phyloP scores from a whole-genome alignment of 2,329 filamentous ascomycete genomes.

The Tolypocladium guangdongense region DNA sequence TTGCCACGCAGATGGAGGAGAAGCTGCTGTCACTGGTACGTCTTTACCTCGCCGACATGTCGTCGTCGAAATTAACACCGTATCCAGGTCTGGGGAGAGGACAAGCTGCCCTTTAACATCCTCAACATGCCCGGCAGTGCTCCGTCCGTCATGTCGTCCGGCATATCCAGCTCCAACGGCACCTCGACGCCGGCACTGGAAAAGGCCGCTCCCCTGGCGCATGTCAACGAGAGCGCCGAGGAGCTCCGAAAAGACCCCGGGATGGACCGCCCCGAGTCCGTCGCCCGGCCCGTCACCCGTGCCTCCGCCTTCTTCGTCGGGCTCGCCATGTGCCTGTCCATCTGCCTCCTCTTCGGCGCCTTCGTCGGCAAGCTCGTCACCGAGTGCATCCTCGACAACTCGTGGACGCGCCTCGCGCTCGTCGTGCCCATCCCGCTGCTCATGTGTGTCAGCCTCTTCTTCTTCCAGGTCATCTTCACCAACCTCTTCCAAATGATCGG shows the following conservation, averaged over 20 bases:
- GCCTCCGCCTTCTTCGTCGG: slow-evolving; percentile 27
- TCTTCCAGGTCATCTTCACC: slow-evolving; percentile 31
- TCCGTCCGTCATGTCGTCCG: slow-evolving; percentile 8
- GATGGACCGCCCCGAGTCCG: slow-evolving; percentile 22
- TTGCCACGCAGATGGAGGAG: slow-evolving; percentile 22
- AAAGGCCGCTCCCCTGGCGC: slow-evolving; percentile 6
- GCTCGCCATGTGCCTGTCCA: slow-evolving; percentile 23
- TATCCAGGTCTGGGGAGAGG: slow-evolving; percentile 15
- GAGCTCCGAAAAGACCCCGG: slow-evolving; percentile 13
- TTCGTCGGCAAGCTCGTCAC: slow-evolving; percentile 24
- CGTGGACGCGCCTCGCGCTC: slow-evolving; percentile 26
- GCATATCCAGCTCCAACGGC: slow-evolving; percentile 7
- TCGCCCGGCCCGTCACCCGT: slow-evolving; percentile 27
- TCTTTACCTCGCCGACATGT: not conserved
- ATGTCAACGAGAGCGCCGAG: slow-evolving; percentile 11
- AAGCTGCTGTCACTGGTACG: slow-evolving; percentile 17
- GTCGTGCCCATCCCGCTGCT: slow-evolving; percentile 24
- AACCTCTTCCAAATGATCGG: slow-evolving; percentile 35
- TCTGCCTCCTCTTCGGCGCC: slow-evolving; percentile 27
- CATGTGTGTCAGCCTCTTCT: slow-evolving; percentile 23
- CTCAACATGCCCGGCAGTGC: slow-evolving; percentile 7
- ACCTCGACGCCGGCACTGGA: slow-evolving; percentile 9
- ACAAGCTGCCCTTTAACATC: slow-evolving; percentile 6
- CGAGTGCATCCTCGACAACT: slow-evolving; percentile 25
- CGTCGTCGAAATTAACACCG: not conserved